Conservation (phyloP, 176 grass and related monocot species). For the Ensete ventricosum region DNA sequence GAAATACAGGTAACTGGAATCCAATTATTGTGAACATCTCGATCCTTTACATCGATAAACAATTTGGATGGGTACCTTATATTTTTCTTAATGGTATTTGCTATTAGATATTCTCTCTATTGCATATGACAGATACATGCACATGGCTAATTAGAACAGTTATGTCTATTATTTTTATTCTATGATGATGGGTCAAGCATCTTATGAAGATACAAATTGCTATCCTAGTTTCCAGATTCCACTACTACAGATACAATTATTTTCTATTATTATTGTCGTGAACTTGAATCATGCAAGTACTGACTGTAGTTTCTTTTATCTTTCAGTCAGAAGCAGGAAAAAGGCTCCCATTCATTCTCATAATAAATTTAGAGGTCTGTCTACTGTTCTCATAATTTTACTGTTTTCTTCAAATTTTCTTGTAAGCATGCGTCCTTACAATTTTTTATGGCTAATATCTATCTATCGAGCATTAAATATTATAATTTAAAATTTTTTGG, state of each 20-base stretch:
- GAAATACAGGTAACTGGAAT: neutral
- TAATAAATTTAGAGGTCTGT: slow-evolving; percentile 85
- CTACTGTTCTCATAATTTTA: slow-evolving; percentile 16
- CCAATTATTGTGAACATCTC: neutral
- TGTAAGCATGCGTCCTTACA: neutral
- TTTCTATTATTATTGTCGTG: neutral
- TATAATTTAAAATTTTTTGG: too few species aligned
- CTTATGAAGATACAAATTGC: neutral
- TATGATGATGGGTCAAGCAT: neutral
- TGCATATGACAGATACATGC: neutral
- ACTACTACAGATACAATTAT: neutral
- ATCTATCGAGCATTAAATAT: neutral
- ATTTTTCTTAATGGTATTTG: neutral
- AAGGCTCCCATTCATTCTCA: slow-evolving; percentile 79
- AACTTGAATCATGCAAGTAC: neutral
- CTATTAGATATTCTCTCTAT: neutral
- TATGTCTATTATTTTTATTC: neutral
- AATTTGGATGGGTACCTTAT: neutral
- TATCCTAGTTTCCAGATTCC: neutral
- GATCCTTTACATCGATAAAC: neutral
- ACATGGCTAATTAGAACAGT: neutral
- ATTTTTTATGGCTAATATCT: neutral
- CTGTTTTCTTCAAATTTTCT: neutral
- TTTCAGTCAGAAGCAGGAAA: slow-evolving; percentile 81
- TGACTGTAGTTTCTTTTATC: slow-evolving; percentile 2